Percentiles rank a stretch among this genome's conserved stretches.
Conservation (phyloP, 2,329 filamentous ascomycete genomes). For the Bipolaris bicolor region DNA sequence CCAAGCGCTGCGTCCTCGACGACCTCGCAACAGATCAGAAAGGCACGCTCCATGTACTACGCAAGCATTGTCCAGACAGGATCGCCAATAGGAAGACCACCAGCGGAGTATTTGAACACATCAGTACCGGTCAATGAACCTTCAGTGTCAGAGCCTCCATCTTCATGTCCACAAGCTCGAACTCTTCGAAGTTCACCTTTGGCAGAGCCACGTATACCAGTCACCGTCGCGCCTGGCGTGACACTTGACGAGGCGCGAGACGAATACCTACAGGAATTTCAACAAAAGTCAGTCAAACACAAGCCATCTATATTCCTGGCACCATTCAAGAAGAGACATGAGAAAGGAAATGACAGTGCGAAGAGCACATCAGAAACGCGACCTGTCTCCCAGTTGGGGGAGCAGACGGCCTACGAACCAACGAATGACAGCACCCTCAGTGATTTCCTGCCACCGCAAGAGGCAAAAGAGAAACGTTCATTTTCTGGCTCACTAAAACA, state of each 20-base stretch:
- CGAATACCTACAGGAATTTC: constrained; percentile 50
- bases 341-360: constrained; percentile 33
- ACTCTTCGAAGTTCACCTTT: constrained; percentile 27
- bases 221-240: constrained; percentile 32
- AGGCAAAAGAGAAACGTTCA: constrained; percentile 63
- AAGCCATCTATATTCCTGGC: constrained; percentile 53
- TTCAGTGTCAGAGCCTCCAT: constrained; percentile 9
- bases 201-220: constrained; percentile 32
- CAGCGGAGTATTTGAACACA: constrained; percentile 41
- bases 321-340: constrained; percentile 53
- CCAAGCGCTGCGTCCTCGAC: constrained; percentile 33
- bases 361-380: constrained; percentile 23
- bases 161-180: constrained; percentile 10
- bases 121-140: constrained; percentile 20
- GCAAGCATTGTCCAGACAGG: constrained; percentile 48
- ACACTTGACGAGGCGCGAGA: constrained; percentile 47
- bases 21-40: constrained; percentile 46
- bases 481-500: constrained; percentile 67
- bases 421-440: constrained; percentile 17
- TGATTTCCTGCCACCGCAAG: constrained; percentile 43
- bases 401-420: constrained; percentile 18
- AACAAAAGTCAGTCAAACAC: constrained; percentile 50
- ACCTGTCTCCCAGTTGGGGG: constrained; percentile 20
- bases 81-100: constrained; percentile 44
- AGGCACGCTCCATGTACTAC: constrained; percentile 49